Base-by-base conservation (phyloP, 305 asterid species). In the Striga hermonthica region DNA sequence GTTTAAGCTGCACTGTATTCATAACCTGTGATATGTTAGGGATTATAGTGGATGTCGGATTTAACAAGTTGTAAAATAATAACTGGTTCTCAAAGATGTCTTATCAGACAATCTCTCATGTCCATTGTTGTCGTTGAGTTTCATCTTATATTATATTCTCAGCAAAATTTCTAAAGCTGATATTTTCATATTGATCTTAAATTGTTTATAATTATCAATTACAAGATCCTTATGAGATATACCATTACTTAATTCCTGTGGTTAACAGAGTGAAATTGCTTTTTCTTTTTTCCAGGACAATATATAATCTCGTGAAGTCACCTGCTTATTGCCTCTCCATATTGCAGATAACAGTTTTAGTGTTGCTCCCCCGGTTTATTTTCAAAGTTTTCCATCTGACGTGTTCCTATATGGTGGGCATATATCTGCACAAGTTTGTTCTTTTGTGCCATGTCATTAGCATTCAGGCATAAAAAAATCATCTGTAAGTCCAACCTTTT, bases 281-380 rank as follows among this genome's bases (percentile, higher is more conserved):
- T 22, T 52, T 69, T 59, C 64, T 74, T 16, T 72, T 59, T 70
- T 82, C 89, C 94, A 92, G 98, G 74, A 87, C 98, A 64, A 92
- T 92, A 76, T 92, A 82, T 78, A 81, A 87, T 64, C 86, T 92
- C 70, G 90, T 80, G 38, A 79, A 75, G 74, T 78, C 87, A 13
- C 94, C 96, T 28, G 76, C 80, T 31, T 92, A 89, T 72, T 92
- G 98, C 97, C 88, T 90, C 79, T 79, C 95, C 67, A 89, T 92
- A 57, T 69, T 92, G 75, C 93, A 86, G 34, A 86, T 90, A 63
- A 77, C 67, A 68, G 84, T 84, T 74, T 66, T 90, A 66, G 97
- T 89, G 72, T 78, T 92, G 86, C 95, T 92, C 64, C 98, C 97
- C 57, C 95, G 94, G 64, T 90, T 92, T 75, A 64, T 87, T 69